Conservation (phyloP, 2,329 filamentous ascomycete species). For the Clarireedia homoeocarpa region DNA sequence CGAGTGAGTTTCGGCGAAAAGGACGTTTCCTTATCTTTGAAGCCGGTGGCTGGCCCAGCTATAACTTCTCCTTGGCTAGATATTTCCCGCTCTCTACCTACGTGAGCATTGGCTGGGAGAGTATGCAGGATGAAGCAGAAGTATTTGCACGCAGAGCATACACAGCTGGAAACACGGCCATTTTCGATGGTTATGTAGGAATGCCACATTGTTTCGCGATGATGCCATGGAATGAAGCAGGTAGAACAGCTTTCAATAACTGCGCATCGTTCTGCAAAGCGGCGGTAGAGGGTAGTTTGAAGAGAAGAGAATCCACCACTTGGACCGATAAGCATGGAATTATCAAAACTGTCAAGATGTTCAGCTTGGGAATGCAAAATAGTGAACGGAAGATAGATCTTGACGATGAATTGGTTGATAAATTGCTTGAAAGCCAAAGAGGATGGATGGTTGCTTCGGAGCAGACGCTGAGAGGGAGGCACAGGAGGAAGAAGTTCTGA, state of each 20-base stretch:
- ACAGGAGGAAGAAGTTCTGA: neutral
- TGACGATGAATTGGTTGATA: neutral
- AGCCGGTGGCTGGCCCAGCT: slow-evolving; percentile 58
- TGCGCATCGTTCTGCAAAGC: neutral
- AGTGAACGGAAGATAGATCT: slow-evolving; percentile 1
- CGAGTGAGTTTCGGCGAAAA: slow-evolving; percentile 51
- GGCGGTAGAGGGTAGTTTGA: neutral
- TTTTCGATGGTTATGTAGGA: slow-evolving; percentile 66
- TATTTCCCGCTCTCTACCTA: slow-evolving; percentile 58
- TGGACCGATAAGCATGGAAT: slow-evolving; percentile 2
- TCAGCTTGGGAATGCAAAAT: neutral
- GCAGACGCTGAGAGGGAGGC: neutral
- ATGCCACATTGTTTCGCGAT: slow-evolving; percentile 73
- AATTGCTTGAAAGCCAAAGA: neutral
- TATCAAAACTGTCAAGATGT: neutral
- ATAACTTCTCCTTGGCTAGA: slow-evolving; percentile 65
- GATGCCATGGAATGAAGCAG: slow-evolving; percentile 28
- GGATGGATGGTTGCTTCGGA: slow-evolving; percentile 1
- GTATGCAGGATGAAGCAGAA: slow-evolving; percentile 59
- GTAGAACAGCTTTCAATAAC: slow-evolving; percentile 3
- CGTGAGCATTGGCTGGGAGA: slow-evolving; percentile 62
- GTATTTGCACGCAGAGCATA: slow-evolving; percentile 50
- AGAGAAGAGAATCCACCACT: neutral
- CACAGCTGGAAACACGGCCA: slow-evolving; percentile 49
- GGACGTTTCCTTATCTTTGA: slow-evolving; percentile 42